Evolutionary conservation across 148 eudicot species (phyloP), one percentile per base, ranked within the genome.

Genomic region (Dianthus caryophyllus): DNA sequence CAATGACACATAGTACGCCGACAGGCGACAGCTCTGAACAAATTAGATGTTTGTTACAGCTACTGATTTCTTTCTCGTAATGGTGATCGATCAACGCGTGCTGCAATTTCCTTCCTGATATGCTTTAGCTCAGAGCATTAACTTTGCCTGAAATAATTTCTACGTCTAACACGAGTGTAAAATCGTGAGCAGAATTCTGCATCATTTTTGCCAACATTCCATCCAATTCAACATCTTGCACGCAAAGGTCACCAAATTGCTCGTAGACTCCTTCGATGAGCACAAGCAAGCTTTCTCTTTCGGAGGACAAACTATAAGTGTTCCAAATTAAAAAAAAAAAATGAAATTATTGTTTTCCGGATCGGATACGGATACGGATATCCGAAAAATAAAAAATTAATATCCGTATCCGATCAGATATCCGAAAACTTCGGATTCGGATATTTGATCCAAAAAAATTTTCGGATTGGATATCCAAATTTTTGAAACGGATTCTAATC

Each of bases 221-320:
- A 71, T 73, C 64, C 31, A 90, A 74, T 41, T 80, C 77, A 50
- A 62, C 79, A 76, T 82, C 85, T 61, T 85, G 70, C 61, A 62
- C 21, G 16, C 66, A 69, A 60, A 80, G 72, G 36, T 56, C 64
- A 12, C 74, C 76, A 52, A 82, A 54, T 67, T 73, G 82, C 47
- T 52, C 71, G 60, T 53, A 65, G 30, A 78, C 46, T 67, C 71
- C 76, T 60, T 79, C 87, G 47, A 79, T 67, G 61, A 71, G 80
- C 52, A 15, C 46, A 53, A 84, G 43, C 70, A 89, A 62, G 64
- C 70, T 61, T 16, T 84, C 90, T 76, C 75, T 82, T 43, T 82
- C 82, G 0, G 17, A 24, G 17, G 72, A 80, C 57, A 80, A 38
- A 17, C 72, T 80, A 57, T 14, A 70, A 54, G 78, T 71, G 62